phyloP scores from a whole-genome alignment of 805 yeast genomes.

The Sporopachydermia lactativora region DNA sequence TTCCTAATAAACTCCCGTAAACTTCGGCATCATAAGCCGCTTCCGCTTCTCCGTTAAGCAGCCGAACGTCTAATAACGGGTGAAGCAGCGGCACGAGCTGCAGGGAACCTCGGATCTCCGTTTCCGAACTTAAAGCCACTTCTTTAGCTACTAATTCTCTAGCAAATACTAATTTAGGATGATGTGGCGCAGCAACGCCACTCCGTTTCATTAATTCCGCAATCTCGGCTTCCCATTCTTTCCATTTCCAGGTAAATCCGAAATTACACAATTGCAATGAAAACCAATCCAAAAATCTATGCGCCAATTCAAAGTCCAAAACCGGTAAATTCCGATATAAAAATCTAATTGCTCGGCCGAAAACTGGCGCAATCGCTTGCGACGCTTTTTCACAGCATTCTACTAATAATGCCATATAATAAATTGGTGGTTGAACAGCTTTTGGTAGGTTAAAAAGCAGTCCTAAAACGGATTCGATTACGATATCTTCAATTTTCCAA shows the following conservation, averaged over 20 bases:
- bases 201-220: conserved; percentile 34
- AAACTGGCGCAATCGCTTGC: conserved; percentile 78
- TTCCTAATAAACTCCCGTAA: conserved; percentile 15
- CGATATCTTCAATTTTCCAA: conserved; percentile 84
- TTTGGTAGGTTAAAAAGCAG: conserved; percentile 65
- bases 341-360: conserved; percentile 83
- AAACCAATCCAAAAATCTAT: conserved; percentile 79
- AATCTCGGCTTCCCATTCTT: conserved; percentile 57
- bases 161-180: conserved; percentile 64
- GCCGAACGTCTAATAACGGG: conserved; percentile 30
- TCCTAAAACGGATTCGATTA: conserved; percentile 68
- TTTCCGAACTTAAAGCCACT: conserved; percentile 63
- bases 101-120: conserved; percentile 57
- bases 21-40: conserved; percentile 22
- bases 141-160: conserved; percentile 74
- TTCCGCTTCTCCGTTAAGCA: conserved; percentile 23
- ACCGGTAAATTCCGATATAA: conserved; percentile 53
- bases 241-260: conserved; percentile 96
- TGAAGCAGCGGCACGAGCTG: conserved; percentile 30
- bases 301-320: conserved; percentile 63
- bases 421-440: conserved; percentile 52
- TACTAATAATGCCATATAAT: conserved; percentile 72
- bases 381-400: conserved; percentile 80
- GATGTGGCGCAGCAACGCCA: conserved; percentile 32
- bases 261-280: conserved; percentile 86